Base-by-base conservation (phyloP, 1,139 yeast species). In the Wickerhamomyces sp. region DNA sequence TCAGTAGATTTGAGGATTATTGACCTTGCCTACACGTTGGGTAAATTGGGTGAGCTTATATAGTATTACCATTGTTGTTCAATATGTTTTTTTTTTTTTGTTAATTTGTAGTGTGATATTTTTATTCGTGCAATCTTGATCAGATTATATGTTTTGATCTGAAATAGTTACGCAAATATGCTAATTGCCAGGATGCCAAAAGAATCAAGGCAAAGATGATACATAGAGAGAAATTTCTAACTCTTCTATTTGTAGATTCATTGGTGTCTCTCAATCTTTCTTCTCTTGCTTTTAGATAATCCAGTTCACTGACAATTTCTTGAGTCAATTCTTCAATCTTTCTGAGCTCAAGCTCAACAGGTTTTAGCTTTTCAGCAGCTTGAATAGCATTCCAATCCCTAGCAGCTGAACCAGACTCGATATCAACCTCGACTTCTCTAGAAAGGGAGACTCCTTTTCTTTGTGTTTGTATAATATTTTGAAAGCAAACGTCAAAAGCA, bases 341-440 rank as follows among this genome's bases (percentile, higher is more conserved):
- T 62, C 90, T 81, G 61, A 92, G 72, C 56, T 87, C 95, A 40
- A 89, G 81, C 64, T 92, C 98, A 36, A 83, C 78, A 10, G 98
- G 97, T 67, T 85, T 87, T 64, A 92, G 79, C 61, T 88, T 87
- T 64, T 90, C 97, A 35, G 86, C 77, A 30, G 96, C 90, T 68
- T 90, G 97, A 48, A 89, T 72, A 21, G 94, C 89, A 60, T 88
- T 88, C 97, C 97, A 92, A 66, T 92, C 97, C 65, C 97, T 82
- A 30, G 97, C 97, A 54, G 90, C 88, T 40, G 97, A 86, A 26
- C 98, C 98, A 49, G 90, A 82, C 64, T 92, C 97, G 43, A 92
- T 84, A 51, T 90, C 97, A 56, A 92, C 71, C 59, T 89, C 97
- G 52, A 92, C 70, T 42, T 81, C 81, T 64, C 90, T 76, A 34